Evolutionary conservation across 345 rosid genomes (phyloP), one percentile per base, ranked within the genome.

Genomic region (Ceriops tagal): DNA sequence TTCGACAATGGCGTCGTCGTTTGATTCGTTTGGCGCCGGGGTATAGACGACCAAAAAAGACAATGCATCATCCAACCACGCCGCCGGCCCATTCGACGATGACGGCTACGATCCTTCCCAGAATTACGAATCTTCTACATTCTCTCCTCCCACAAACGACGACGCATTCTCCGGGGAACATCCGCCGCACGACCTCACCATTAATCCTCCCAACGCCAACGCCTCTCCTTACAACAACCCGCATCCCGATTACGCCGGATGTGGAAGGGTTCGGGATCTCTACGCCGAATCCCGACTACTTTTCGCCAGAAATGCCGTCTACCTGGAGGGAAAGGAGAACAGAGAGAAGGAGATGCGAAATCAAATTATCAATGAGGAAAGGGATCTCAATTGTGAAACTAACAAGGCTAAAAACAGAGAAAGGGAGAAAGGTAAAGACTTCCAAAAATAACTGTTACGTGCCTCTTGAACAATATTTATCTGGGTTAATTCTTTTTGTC

Each of bases 291-390:
- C 78, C 76, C 8, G 85, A 81, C 1, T 83, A 67, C 46, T 77
- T 65, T 13, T 81, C 85, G 97, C 24, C 24, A 0, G 24, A 24
- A 24, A 24, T 24, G 24, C 24, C 24, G 24, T 24, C 24, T 24
- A 24, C 24, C 24, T 24, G 24, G 24, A 92, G 84, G 98, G 90
- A 73, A 92, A 96, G 89, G 98, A 90, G 85, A 90, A 83, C 67
- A 86, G 81, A 74, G 99, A 95, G 88, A 92, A 86, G 81, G 97
- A 88, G 76, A 90, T 78, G 98, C 76, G 91, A 67, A 82, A 90
- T 68, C 96, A 92, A 86, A 88, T 96, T 56, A 87, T 92, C 57
- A 76, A 82, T 7, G 96, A 96, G 77, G 98, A 88, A 73, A 85
- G 96, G 77, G 81, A 80, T 43, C 85, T 61, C 61, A 88, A 74